Percentiles rank a stretch among this genome's conserved stretches.
These are phyloP conservation scores for Xerocomus cyaneibrunnescens DNA, from an alignment of 1,284 basidiomycete species.

Conservation along the genomic window DNA sequence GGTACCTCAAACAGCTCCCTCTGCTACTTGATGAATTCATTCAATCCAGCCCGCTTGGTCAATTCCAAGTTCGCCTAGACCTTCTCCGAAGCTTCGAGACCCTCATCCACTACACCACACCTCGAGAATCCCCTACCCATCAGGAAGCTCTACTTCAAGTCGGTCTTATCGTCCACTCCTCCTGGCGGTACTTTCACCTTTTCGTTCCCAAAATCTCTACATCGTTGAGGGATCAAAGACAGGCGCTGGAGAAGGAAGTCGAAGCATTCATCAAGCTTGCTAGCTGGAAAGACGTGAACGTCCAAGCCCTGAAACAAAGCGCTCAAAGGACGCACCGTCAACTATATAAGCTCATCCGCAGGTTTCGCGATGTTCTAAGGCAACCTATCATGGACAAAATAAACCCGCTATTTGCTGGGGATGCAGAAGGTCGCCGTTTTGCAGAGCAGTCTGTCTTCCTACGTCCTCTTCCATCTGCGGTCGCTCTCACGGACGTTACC, in stretches of 20 bases:
- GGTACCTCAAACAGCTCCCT: constrained; percentile 70
- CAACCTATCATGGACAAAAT: constrained; percentile 61
- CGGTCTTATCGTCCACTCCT: constrained; percentile 63
- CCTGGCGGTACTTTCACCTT: constrained; percentile 67
- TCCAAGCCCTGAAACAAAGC: constrained; percentile 91
- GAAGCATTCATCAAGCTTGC: constrained; percentile 90
- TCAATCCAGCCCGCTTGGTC: constrained; percentile 76
- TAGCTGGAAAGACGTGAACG: constrained; percentile 98
- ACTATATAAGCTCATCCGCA: constrained; percentile 88
- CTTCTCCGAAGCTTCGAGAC: constrained; percentile 71
- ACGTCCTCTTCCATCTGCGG: constrained; percentile 1
- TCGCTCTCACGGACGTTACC: constrained; percentile 5
- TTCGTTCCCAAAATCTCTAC: constrained; percentile 54
- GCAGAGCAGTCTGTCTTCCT: constrained; percentile 16
- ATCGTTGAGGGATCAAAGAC: constrained; percentile 61
- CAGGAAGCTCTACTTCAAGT: constrained; percentile 46
- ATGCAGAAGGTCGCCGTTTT: constrained; percentile 33
- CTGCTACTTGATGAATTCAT: constrained; percentile 86
- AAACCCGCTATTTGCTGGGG: constrained; percentile 38
- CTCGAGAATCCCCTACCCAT: constrained; percentile 23
- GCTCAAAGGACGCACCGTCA: constrained; percentile 91
- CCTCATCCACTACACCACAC: constrained; percentile 40
- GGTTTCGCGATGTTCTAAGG: constrained; percentile 87
- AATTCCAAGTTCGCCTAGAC: constrained; percentile 70
- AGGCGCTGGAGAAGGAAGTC: constrained; percentile 78